These are phyloP conservation scores for Claviceps purpurea DNA, from an alignment of 2,329 filamentous ascomycete species.

Conservation along the genomic window DNA sequence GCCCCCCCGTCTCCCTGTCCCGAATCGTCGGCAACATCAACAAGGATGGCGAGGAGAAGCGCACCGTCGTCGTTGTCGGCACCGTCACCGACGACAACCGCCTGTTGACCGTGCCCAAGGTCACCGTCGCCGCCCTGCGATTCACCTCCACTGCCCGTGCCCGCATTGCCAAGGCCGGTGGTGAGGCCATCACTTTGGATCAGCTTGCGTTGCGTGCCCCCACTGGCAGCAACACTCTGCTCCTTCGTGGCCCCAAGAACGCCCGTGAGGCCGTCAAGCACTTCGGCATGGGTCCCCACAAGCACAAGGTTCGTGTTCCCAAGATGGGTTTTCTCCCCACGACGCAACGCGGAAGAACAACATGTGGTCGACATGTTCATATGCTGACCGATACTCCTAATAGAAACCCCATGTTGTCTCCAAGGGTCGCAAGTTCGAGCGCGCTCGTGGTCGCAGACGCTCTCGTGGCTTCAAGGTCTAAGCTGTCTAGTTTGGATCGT, in stretches of 20 bases:
- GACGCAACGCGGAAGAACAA: not conserved
- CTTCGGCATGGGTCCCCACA: slow-evolving; percentile 97
- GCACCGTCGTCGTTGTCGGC: slow-evolving; percentile 88
- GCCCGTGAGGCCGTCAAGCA: slow-evolving; percentile 95
- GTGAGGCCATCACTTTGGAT: slow-evolving; percentile 90
- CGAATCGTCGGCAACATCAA: slow-evolving; percentile 64
- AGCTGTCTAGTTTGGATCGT: slow-evolving; percentile 25
- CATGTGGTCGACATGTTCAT: too few species aligned
- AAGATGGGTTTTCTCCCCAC: not conserved
- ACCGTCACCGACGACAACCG: slow-evolving; percentile 98
- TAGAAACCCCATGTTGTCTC: slow-evolving; percentile 93
- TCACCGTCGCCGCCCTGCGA: slow-evolving; percentile 84
- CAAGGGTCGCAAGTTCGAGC: slow-evolving; percentile 99
- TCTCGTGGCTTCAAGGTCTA: slow-evolving; percentile 99
- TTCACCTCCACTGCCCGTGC: slow-evolving; percentile 95
- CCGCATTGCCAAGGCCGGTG: slow-evolving; percentile 83
- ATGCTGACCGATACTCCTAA: slow-evolving; percentile 5
- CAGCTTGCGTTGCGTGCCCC: slow-evolving; percentile 92
- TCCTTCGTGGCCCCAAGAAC: slow-evolving; percentile 98
- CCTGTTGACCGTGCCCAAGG: slow-evolving; percentile 77
- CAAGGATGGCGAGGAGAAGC: slow-evolving; percentile 52
- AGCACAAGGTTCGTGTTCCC: slow-evolving; percentile 63
- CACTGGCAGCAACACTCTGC: slow-evolving; percentile 91
- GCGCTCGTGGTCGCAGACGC: slow-evolving; percentile 94
- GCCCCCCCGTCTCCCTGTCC: slow-evolving; percentile 85